These are phyloP conservation scores for Calvatia gigantea DNA, from an alignment of 768 basidiomycete genomes.

Conservation along the genomic window DNA sequence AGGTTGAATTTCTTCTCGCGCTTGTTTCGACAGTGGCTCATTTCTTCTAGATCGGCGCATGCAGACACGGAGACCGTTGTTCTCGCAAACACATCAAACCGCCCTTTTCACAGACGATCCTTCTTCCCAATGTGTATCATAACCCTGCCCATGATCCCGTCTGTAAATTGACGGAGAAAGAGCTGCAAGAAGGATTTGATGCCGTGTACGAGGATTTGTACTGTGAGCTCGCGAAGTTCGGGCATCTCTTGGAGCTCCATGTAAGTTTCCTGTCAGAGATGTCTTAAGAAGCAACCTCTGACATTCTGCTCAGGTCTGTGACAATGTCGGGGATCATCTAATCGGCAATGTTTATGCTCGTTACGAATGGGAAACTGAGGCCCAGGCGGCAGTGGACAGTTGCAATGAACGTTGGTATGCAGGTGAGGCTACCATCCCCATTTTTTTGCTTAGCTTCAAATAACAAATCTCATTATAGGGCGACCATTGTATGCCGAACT, in stretches of 20 bases:
- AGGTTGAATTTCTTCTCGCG: conserved; percentile 44
- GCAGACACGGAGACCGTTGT: conserved; percentile 96
- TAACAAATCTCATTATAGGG: conserved; percentile 41
- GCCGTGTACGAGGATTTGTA: conserved; percentile 95
- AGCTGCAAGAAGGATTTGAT: conserved; percentile 88
- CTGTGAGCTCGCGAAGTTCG: conserved; percentile 92
- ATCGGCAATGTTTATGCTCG: conserved; percentile 98
- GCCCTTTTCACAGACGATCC: conserved; percentile 94
- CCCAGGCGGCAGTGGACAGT: conserved; percentile 87
- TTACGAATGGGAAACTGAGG: conserved; percentile 99
- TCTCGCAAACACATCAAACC: conserved; percentile 98
- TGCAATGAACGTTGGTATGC: conserved; percentile 98
- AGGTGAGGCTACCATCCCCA: conserved; percentile 47
- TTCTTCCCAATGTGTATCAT: conserved; percentile 96
- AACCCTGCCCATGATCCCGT: conserved; percentile 94
- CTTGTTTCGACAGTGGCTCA: conserved; percentile 10
- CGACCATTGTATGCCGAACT: conserved; percentile 96
- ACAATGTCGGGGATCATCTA: conserved; percentile 99
- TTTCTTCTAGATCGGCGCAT: conserved; percentile 83
- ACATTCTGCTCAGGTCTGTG: conserved; percentile 65
- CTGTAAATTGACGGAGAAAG: conserved; percentile 83
- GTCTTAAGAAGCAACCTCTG: conserved; percentile 5
- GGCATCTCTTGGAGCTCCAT: conserved; percentile 93
- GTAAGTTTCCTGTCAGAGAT: conserved; percentile 39
- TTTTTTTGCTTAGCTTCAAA: conserved; percentile 2